These are phyloP conservation scores for Colletotrichum higginsianum DNA, from an alignment of 2,329 filamentous ascomycete species.

Conservation along the genomic window DNA sequence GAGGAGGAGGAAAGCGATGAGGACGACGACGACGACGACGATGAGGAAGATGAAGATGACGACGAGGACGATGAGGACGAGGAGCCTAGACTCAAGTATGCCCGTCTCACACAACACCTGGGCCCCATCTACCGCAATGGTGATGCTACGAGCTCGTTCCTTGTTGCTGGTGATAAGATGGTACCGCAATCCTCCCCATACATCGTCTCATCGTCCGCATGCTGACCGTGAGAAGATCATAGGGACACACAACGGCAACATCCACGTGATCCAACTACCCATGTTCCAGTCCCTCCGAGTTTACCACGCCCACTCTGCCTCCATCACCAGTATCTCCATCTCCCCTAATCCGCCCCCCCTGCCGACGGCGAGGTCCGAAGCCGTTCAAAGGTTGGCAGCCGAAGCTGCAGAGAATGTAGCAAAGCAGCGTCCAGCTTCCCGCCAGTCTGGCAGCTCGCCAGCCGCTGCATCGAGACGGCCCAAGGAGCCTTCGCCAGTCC, in stretches of 20 bases:
- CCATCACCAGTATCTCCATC: constrained; percentile 89
- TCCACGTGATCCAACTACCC: constrained; percentile 89
- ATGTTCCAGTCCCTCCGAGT: constrained; percentile 85
- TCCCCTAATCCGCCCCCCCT: constrained; percentile 82
- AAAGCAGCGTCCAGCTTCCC: constrained; percentile 49
- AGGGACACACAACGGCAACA: constrained; percentile 96
- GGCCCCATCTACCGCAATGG: constrained; percentile 90
- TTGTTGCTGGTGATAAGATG: constrained; percentile 97
- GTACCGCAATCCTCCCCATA: constrained; percentile 61
- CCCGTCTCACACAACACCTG: constrained; percentile 85
- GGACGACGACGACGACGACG: constrained; percentile 56
- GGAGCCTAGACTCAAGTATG: constrained; percentile 94
- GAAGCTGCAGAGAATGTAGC: constrained; percentile 53
- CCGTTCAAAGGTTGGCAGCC: constrained; percentile 53
- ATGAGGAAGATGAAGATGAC: constrained; percentile 61
- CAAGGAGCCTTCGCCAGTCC: constrained; percentile 70
- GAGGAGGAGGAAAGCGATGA: constrained; percentile 45
- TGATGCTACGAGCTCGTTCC: constrained; percentile 92
- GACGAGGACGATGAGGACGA: constrained; percentile 82
- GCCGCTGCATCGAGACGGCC: constrained; percentile 66
- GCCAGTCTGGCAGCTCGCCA: constrained; percentile 58
- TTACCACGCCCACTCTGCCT: constrained; percentile 94
- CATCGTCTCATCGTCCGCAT: constrained; percentile 9
- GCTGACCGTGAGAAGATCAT: constrained; percentile 74
- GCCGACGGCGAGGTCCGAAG: constrained; percentile 59